Conservation (phyloP, 345 rosid genomes). For the Abelmoschus esculentus region DNA sequence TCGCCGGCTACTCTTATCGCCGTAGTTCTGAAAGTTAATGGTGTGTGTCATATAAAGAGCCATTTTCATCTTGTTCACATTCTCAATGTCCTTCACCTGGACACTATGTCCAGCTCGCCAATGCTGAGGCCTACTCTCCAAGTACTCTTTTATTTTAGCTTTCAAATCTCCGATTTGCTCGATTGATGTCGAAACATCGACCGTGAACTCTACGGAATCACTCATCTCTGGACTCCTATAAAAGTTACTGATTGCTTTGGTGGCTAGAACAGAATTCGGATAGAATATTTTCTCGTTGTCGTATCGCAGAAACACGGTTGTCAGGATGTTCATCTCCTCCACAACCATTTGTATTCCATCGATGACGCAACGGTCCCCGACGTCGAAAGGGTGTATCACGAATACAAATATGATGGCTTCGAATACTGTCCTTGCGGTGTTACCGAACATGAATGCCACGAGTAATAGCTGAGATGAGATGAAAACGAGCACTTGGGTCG, state of each 20-base stretch:
- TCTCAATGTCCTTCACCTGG: slow-evolving; percentile 48
- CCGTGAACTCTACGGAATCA: slow-evolving; percentile 50
- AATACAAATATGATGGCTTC: slow-evolving; percentile 78
- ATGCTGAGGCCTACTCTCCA: slow-evolving; percentile 51
- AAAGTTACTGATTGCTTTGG: slow-evolving; percentile 46
- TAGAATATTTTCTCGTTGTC: slow-evolving; percentile 58
- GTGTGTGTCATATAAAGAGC: slow-evolving; percentile 46
- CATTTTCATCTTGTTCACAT: slow-evolving; percentile 57
- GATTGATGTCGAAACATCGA: slow-evolving; percentile 44
- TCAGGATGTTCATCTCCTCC: slow-evolving; percentile 64
- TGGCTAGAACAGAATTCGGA: slow-evolving; percentile 41
- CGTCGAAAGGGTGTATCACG: slow-evolving; percentile 63
- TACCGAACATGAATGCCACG: slow-evolving; percentile 48
- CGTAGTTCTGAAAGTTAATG: slow-evolving; percentile 51
- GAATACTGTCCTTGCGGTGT: slow-evolving; percentile 47
- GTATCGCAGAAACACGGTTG: slow-evolving; percentile 47
- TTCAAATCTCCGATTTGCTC: neutral
- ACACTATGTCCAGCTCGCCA: slow-evolving; percentile 45
- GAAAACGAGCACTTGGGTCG: slow-evolving; percentile 42
- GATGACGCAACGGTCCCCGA: slow-evolving; percentile 60
- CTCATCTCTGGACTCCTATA: slow-evolving; percentile 69
- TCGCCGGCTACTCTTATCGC: slow-evolving; percentile 40
- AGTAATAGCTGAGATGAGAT: slow-evolving; percentile 54
- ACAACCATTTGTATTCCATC: slow-evolving; percentile 68
- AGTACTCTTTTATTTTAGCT: slow-evolving; percentile 36